Percentiles rank a stretch among this genome's conserved stretches.
Evolutionary conservation across 2,329 filamentous ascomycete species (phyloP).

Genomic region (Apiospora rasikravindrae): DNA sequence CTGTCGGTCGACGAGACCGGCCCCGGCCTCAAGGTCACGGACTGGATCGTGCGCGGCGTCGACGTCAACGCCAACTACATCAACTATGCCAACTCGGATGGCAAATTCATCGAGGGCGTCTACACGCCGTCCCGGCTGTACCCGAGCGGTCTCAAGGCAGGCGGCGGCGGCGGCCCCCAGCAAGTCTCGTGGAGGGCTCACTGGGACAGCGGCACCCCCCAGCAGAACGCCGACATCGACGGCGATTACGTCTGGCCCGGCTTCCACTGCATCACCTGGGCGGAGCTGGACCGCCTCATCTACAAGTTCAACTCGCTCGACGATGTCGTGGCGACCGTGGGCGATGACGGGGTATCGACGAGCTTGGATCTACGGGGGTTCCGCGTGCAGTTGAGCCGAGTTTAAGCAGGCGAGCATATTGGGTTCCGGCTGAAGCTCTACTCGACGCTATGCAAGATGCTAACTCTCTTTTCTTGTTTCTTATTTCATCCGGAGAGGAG

Average conservation of each 20-base stretch:
- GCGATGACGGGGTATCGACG: background rate
- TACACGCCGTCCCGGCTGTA: constrained; percentile 33
- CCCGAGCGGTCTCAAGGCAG: constrained; percentile 31
- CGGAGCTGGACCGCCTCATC: background rate
- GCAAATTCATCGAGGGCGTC: background rate
- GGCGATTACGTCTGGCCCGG: background rate
- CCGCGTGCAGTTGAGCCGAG: constrained; percentile 4
- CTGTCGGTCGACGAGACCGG: constrained; percentile 30
- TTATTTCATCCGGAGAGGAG: background rate
- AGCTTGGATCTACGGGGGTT: constrained; percentile 17
- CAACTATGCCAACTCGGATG: background rate
- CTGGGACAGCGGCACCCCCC: background rate
- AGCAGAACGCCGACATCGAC: background rate
- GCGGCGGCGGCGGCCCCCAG: background rate
- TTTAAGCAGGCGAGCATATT: background rate
- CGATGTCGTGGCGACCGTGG: constrained; percentile 14
- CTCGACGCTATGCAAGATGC: background rate
- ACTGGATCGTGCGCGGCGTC: constrained; percentile 36
- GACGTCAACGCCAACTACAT: constrained; percentile 30
- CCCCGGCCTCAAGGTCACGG: constrained; percentile 33
- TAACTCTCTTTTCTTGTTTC: background rate
- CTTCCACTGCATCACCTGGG: constrained; percentile 11
- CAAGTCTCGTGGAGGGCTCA: constrained; percentile 5
- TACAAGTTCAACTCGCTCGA: constrained; percentile 17
- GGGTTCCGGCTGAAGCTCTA: background rate